Base-by-base conservation (phyloP, 75 land plant species). In the Pinus albicaulis region DNA sequence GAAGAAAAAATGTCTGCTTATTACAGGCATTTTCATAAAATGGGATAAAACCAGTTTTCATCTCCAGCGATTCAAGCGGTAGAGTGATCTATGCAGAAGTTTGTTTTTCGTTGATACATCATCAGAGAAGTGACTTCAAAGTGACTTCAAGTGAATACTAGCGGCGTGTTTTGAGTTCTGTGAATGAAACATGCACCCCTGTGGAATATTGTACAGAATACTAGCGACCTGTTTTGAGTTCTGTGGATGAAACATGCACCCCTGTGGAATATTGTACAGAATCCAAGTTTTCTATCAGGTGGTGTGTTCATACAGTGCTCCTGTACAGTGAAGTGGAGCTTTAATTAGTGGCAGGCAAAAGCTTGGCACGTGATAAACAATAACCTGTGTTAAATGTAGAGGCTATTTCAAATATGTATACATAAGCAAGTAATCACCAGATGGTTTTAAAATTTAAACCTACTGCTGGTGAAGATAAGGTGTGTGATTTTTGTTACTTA, bases 241-340 rank as follows among this genome's bases (percentile, higher is more conserved):
- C 20, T 41, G 24, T 68, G 71, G 31, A 68, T 41, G 71, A 19
- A 38, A 68, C 48, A 68, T 68, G 71, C 71, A 36, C 71, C 71
- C 71, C 71, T 68, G 71, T 41, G 41, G 52, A 68, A 68, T 41
- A 36, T 68, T 68, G 52, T 1, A 31, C 2, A 31, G 41, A 68
- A 68, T 68, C 71, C 41, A 20, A 19, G 52, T 68, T 68, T 68
- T 41, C 48, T 41, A 41, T 68, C 71, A 68, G 71, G 71, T 38
- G 53, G 71, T 68, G 71, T 68, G 71, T 44, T 68, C 71, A 68
- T 53, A 68, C 12, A 38, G 71, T 38, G 52, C 71, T 68, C 71
- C 41, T 68, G 71, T 68, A 41, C 41, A 68, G 71, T 41, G 71
- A 68, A 41, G 52, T 22, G 38, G 53, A 68, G 71, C 71, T n/a